phyloP scores from a whole-genome alignment of 2,329 filamentous ascomycete species.

The Triangularia setosa region DNA sequence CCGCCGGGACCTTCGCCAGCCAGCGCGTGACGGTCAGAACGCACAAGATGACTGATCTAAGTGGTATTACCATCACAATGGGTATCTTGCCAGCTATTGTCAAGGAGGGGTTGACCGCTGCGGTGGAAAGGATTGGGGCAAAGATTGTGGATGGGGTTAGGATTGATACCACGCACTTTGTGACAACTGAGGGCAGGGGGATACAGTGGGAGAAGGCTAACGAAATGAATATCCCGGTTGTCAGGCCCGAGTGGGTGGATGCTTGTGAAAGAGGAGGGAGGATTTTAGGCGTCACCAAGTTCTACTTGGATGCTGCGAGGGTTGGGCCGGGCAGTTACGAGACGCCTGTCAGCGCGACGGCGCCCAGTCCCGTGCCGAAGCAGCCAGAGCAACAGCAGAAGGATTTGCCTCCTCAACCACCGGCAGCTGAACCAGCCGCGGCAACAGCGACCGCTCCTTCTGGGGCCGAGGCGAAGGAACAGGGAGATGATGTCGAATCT shows the following conservation, averaged over 20 bases:
- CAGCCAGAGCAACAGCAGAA: conserved; percentile 33
- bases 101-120: conserved; percentile 67
- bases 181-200: conserved; percentile 89
- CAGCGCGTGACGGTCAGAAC: conserved; percentile 83
- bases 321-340: conserved; percentile 20
- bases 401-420: conserved; percentile 22
- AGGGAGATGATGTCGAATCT: conserved; percentile 25
- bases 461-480: conserved; percentile 27
- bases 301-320: conserved; percentile 79
- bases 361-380: conserved; percentile 8
- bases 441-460: neutral
- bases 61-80: conserved; percentile 89
- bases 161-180: conserved; percentile 98
- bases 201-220: conserved; percentile 92
- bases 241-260: conserved; percentile 94
- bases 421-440: conserved; percentile 23
- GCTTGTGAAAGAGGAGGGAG: conserved; percentile 92
- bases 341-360: conserved; percentile 18
- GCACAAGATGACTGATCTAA: conserved; percentile 98
- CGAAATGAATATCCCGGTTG: conserved; percentile 96
- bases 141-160: conserved; percentile 86
- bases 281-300: conserved; percentile 90
- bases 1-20: conserved; percentile 79
- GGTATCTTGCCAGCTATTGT: conserved; percentile 74
- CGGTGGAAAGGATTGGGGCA: conserved; percentile 84